Percentiles rank a stretch among this genome's conserved stretches.
Conservation (phyloP, 2,329 filamentous ascomycete genomes). For the Pseudonectria foliicola region DNA sequence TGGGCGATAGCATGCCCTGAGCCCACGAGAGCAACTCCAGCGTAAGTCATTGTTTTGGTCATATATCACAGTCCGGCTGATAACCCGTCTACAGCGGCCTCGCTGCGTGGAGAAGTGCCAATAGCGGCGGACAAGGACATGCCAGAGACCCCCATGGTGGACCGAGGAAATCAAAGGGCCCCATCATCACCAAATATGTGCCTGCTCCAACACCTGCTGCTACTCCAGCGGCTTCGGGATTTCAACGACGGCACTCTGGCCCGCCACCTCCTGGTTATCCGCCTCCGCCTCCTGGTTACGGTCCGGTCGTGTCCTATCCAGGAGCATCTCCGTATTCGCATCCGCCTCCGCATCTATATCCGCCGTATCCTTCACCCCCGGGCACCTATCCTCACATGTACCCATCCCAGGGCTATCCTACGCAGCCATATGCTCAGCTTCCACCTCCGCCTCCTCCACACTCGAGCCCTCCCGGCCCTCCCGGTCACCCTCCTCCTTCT, state of each 20-base stretch:
- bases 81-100: constrained; percentile 24
- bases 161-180: constrained; percentile 26
- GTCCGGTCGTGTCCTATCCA: constrained; percentile 9
- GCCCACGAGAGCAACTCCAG: constrained; percentile 38
- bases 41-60: constrained; percentile 34
- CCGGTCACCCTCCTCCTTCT: constrained; percentile 6
- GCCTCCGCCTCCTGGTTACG: constrained; percentile 12
- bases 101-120: constrained; percentile 29
- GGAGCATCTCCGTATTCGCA: not conserved
- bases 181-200: constrained; percentile 30
- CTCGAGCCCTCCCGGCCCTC: constrained; percentile 2
- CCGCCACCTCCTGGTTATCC: constrained; percentile 15
- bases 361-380: constrained; percentile 1
- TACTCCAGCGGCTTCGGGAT: constrained; percentile 12
- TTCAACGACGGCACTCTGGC: constrained; percentile 16
- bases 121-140: constrained; percentile 19
- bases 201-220: constrained; percentile 18
- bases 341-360: constrained; percentile 8
- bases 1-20: constrained; percentile 48
- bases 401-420: constrained; percentile 1
- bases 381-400: not conserved
- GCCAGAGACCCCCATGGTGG: constrained; percentile 23
- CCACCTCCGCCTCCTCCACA: constrained; percentile 3
- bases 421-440: constrained; percentile 1
- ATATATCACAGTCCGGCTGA: constrained; percentile 1